phyloP scores from a whole-genome alignment of 257 asterid species.

The Gentiana straminea region DNA sequence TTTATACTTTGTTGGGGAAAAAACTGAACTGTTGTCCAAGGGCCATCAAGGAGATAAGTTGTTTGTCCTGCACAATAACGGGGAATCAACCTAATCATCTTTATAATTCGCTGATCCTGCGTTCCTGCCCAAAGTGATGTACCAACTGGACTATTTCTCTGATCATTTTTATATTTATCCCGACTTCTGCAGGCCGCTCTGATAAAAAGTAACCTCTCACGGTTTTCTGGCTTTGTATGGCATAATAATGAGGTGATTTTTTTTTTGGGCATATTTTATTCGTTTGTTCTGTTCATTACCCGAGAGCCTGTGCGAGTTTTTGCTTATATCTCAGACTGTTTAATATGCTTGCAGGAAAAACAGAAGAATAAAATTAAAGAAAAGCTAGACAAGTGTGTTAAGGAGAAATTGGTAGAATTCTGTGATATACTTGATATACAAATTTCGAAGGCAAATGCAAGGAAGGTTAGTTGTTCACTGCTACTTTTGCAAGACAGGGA shows the following conservation, averaged over 20 bases:
- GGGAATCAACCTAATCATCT: too few species aligned
- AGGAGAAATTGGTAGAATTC: conserved; percentile 74
- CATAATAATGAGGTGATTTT: conserved; percentile 63
- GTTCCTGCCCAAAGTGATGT: too few species aligned
- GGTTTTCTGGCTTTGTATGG: conserved; percentile 94
- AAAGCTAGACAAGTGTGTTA: conserved; percentile 71
- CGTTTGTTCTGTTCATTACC: too few species aligned
- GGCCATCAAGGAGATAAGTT: too few species aligned
- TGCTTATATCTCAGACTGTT: neutral
- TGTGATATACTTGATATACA: conserved; percentile 78
- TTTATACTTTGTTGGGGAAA: too few species aligned
- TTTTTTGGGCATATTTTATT: neutral
- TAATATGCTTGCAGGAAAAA: conserved; percentile 52
- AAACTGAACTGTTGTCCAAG: too few species aligned
- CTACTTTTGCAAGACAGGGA: neutral
- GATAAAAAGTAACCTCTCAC: conserved; percentile 58
- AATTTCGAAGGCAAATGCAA: conserved; percentile 43
- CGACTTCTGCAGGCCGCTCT: conserved; percentile 57
- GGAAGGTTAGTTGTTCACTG: conserved; percentile 53
- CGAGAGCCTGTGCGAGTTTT: neutral
- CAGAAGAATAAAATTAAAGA: conserved; percentile 64
- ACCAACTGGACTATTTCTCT: too few species aligned
- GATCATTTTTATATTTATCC: neutral
- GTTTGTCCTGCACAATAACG: too few species aligned
- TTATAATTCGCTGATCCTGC: too few species aligned